Percentiles rank a stretch among this genome's conserved stretches.
Conservation (phyloP, 345 rosid species). For the Sonneratia alba region DNA sequence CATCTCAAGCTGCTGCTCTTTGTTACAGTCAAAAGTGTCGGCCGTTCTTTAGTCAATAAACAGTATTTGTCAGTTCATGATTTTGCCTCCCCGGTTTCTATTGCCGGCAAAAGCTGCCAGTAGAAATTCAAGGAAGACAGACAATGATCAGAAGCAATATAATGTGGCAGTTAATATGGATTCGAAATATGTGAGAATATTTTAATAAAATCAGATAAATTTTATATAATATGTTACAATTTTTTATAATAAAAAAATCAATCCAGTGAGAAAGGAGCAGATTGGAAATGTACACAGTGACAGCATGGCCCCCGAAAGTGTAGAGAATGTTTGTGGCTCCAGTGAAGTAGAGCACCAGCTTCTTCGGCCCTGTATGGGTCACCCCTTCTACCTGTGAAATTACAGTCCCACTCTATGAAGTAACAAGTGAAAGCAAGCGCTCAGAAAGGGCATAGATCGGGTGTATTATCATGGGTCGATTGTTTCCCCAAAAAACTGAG, state of each 20-base stretch:
- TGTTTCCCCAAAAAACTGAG: neutral
- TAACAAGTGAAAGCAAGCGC: too few relatives aligned
- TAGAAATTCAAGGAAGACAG: neutral
- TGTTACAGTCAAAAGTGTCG: too few relatives aligned
- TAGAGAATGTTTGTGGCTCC: slow-evolving; percentile 98
- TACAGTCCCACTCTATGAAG: neutral
- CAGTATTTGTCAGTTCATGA: neutral
- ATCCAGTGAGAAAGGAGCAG: neutral
- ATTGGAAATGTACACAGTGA: slow-evolving; percentile 65
- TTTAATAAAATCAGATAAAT: too few relatives aligned
- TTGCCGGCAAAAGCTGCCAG: slow-evolving; percentile 2
- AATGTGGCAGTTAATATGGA: too few relatives aligned
- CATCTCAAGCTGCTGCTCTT: too few relatives aligned
- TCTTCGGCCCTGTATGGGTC: slow-evolving; percentile 63
- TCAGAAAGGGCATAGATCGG: too few relatives aligned
- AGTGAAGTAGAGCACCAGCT: slow-evolving; percentile 88
- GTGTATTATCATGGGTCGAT: neutral
- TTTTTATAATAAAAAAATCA: neutral
- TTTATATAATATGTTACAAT: too few relatives aligned
- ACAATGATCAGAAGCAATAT: neutral
- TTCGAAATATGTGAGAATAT: too few relatives aligned
- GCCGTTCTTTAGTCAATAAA: too few relatives aligned
- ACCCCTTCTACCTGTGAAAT: slow-evolving; percentile 47
- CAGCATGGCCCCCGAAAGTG: slow-evolving; percentile 98
- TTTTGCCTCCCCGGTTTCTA: neutral